A percentile compares a stretch with the other conserved stretches of the same genome.
Conservation (phyloP, 495 filamentous ascomycete species). For the Penicillium robsamsonii region DNA sequence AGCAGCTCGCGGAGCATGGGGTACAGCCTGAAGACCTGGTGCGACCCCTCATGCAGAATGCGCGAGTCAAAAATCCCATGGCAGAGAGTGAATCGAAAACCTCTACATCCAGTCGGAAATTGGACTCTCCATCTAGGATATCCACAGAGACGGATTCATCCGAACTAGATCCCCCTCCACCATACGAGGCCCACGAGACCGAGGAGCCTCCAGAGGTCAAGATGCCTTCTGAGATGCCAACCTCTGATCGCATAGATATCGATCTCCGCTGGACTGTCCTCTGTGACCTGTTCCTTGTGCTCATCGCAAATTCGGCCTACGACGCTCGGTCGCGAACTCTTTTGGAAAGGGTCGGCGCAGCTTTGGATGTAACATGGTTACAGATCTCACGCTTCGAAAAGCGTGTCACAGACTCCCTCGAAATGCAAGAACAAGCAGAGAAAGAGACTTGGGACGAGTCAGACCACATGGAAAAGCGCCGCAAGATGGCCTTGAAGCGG, state of each 20-base stretch:
- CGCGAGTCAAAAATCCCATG: slow-evolving; percentile 91
- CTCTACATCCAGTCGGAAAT: slow-evolving; percentile 31
- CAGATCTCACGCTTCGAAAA: slow-evolving; percentile 98
- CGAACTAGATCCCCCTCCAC: slow-evolving; percentile 57
- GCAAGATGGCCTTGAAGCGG: slow-evolving; percentile 73
- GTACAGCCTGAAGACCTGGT: slow-evolving; percentile 81
- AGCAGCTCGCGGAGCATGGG: slow-evolving; percentile 90
- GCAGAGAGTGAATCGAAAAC: slow-evolving; percentile 44
- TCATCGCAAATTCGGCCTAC: slow-evolving; percentile 93
- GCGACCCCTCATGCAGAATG: slow-evolving; percentile 85
- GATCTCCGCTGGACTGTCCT: slow-evolving; percentile 97
- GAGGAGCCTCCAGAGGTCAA: slow-evolving; percentile 72
- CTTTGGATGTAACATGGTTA: slow-evolving; percentile 79
- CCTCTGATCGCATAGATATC: slow-evolving; percentile 82
- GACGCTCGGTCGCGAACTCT: slow-evolving; percentile 85
- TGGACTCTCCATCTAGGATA: slow-evolving; percentile 25
- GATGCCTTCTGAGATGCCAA: slow-evolving; percentile 76
- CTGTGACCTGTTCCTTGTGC: slow-evolving; percentile 90
- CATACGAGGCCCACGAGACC: slow-evolving; percentile 68
- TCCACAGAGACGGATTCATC: slow-evolving; percentile 34
- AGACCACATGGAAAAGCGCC: slow-evolving; percentile 85
- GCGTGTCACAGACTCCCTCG: slow-evolving; percentile 91
- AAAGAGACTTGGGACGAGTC: slow-evolving; percentile 98
- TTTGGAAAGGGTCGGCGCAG: slow-evolving; percentile 77
- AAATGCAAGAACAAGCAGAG: slow-evolving; percentile 90